Evolutionary conservation across 768 basidiomycete species (phyloP).

Genomic region (Tubosaeta sp.): DNA sequence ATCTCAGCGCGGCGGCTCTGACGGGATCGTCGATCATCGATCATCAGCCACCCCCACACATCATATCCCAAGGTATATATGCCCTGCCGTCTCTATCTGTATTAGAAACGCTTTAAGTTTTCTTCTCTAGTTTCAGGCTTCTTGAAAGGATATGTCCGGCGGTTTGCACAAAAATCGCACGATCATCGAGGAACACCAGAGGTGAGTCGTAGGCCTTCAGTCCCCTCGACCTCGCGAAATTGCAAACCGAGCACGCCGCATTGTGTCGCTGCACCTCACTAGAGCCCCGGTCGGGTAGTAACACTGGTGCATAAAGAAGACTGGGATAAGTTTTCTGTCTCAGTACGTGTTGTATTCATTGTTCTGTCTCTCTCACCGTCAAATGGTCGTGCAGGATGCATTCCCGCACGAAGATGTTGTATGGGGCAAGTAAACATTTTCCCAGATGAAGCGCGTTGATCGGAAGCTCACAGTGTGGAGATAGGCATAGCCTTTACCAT

Average conservation of each 20-base stretch:
- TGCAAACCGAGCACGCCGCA: background rate
- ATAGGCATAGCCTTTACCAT: constrained; percentile 84
- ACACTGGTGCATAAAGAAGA: constrained; percentile 86
- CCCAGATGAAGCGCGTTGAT: background rate
- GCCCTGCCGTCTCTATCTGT: background rate
- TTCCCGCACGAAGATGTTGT: constrained; percentile 31
- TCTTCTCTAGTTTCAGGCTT: constrained; percentile 63
- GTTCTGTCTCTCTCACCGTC: background rate
- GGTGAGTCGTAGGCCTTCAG: constrained; percentile 33
- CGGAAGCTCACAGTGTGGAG: background rate
- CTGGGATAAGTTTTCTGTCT: constrained; percentile 73
- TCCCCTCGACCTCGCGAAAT: background rate
- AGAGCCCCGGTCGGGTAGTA: constrained; percentile 87
- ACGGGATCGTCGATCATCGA: no score
- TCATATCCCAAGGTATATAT: constrained; percentile 62
- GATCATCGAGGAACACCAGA: constrained; percentile 91
- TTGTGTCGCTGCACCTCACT: background rate
- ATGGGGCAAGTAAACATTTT: constrained; percentile 61
- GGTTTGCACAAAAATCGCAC: constrained; percentile 89
- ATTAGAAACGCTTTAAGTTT: no score
- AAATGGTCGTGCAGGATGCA: constrained; percentile 19
- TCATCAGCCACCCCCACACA: constrained; percentile 76
- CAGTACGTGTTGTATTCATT: constrained; percentile 38
- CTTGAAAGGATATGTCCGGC: constrained; percentile 83
- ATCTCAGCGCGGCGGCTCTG: no score